Base-by-base conservation (phyloP, 2,329 filamentous ascomycete genomes). In the Fusarium duplospermum region DNA sequence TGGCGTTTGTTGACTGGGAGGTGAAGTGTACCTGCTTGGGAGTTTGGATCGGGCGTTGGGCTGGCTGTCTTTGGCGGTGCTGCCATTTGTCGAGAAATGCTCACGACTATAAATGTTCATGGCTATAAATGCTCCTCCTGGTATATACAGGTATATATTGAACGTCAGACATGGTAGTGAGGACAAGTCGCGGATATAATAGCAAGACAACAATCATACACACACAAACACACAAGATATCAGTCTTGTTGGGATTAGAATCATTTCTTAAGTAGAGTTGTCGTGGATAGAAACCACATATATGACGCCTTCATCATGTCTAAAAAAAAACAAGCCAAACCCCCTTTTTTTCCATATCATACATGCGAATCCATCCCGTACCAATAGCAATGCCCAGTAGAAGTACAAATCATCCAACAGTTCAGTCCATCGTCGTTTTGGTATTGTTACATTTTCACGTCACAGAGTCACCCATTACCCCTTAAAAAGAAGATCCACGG, bases 261-360 rank as follows among this genome's bases (percentile, higher is more conserved):
- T 67, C 59, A 71, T 76, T 78, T 78, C 72, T 56, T 71, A 78
- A 78, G 76, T 78, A 67, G 77, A 78, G 77, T 77, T 73, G 62
- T 75, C 64, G 74, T 76, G 66, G 67, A 70, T 36, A 59, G 54
- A 52, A 65, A 68, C 73, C 66, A 76, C 72, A 72, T 65, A 54
- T 66, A 66, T 71, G 73, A 76, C 72, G 73, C 69, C 70, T 66
- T 70, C 58, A 67, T 70, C 66, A 75, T 72, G 70, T 76, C 70
- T 78, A 76, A 67, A 54, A 20, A 42, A 52, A 54, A 54, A 54
- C 47, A 77, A 72, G 67, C 65, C 74, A 60, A 70, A 68, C 65
- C 67, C 74, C 73, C 64, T 66, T 74, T 72, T 72, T 71, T 74
- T 10, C 57, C 62, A 22, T 68, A 70, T 75, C 71, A 72, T 74